Evolutionary conservation across 1,284 basidiomycete genomes (phyloP), one percentile per base, ranked within the genome.

Genomic region (Sanguinoderma infundibulare): DNA sequence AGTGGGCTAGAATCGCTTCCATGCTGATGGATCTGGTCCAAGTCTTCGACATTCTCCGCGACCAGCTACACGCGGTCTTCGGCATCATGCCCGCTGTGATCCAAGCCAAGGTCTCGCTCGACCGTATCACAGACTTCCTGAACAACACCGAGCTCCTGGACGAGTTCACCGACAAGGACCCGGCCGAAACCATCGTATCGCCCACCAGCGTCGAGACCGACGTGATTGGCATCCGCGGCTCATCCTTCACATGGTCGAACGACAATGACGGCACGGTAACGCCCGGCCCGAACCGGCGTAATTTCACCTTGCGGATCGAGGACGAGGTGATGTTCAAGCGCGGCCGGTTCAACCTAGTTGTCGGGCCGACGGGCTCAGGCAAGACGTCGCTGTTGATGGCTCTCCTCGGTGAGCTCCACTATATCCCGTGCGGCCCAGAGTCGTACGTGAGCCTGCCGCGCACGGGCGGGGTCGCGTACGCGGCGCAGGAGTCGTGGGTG

Each of bases 401-500:
- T 3, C 73, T 87, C 9, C 77, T 87, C 2, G 85, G 82, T 46
- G 84, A 87, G 68, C 81, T 88, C 84, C 85, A 89, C 67, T 87
- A 83, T 67, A 73, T 81, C n/a, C 80, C 84, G 9, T 73, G 76
- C n/a, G 78, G 78, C 7, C 77, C 82, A 22, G 81, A 81, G 26
- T 84, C 87, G 0, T 89, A 85, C 80, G 89, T 81, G 70, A 86
- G 85, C 63, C 79, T 92, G 12, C 89, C 90, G 9, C 80, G 89
- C 6, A 73, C 78, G 1, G 82, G 83, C 14, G 89, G 90, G 14
- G 82, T 92, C 6, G 85, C 87, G 0, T 92, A 90, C 73, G 87
- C 89, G 8, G 86, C 89, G 1, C 90, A 93, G 72, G 89, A 91
- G 69, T 86, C 87, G 3, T 93, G 90, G 90, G 86, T 67, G 12